A percentile compares a stretch with the other conserved stretches of the same genome.
phyloP scores from a whole-genome alignment of 1,284 basidiomycete genomes.

The Paramarasmius palmivorus region DNA sequence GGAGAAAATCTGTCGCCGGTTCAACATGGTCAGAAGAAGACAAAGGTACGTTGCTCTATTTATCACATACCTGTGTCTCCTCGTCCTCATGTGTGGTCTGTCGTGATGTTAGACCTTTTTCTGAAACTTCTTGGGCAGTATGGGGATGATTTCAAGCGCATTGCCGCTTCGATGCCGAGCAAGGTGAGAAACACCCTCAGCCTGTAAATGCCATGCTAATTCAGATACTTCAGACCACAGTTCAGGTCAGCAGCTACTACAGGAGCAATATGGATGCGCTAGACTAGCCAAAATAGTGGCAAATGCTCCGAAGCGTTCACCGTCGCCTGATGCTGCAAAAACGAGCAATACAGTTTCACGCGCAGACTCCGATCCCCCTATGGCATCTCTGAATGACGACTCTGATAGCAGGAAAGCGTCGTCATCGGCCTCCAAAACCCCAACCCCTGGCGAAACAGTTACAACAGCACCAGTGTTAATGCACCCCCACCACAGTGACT shows the following conservation, averaged over 20 bases:
- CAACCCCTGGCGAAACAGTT: neutral
- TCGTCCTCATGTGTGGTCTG: constrained; percentile 27
- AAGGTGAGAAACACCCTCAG: constrained; percentile 47
- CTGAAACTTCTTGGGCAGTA: constrained; percentile 64
- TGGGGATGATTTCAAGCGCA: constrained; percentile 76
- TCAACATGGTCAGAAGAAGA: constrained; percentile 64
- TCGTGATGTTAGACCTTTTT: constrained; percentile 48
- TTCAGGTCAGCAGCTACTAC: constrained; percentile 77
- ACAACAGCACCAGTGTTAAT: constrained; percentile 3
- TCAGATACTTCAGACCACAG: constrained; percentile 55
- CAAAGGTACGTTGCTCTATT: constrained; percentile 44
- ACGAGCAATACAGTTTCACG: neutral
- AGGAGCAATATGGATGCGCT: constrained; percentile 47
- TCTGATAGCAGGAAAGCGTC: neutral
- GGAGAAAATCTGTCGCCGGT: constrained; percentile 37
- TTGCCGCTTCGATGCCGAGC: constrained; percentile 72
- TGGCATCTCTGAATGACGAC: constrained; percentile 10
- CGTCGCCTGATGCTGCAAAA: neutral
- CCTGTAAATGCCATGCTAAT: constrained; percentile 8
- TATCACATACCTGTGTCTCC: constrained; percentile 14
- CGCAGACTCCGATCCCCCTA: constrained; percentile 1
- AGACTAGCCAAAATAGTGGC: constrained; percentile 43
- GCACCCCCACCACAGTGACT: constrained; percentile 1
- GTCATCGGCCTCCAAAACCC: neutral
- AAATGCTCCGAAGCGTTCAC: constrained; percentile 19